Evolutionary conservation across 148 eudicot genomes (phyloP).

Genomic region (Hydrangea macrophylla): DNA sequence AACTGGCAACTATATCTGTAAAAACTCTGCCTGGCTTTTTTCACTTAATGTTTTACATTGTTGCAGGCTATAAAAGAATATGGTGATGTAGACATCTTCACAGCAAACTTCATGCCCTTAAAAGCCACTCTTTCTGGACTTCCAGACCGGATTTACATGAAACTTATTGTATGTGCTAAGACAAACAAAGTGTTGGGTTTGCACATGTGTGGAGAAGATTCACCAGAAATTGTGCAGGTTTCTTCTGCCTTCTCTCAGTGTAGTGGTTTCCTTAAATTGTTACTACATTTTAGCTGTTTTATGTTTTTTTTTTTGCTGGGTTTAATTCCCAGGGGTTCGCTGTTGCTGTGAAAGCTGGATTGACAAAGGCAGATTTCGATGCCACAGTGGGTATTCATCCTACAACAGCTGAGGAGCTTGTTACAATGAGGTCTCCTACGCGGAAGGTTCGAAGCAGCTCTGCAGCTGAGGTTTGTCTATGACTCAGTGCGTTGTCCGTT

Average conservation of each 20-base stretch:
- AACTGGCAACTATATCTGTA: constrained; percentile 6
- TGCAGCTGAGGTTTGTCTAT: constrained; percentile 50
- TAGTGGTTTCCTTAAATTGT: background rate
- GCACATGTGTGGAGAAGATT: constrained; percentile 95
- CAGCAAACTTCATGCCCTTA: constrained; percentile 88
- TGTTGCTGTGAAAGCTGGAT: constrained; percentile 90
- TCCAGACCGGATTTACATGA: constrained; percentile 92
- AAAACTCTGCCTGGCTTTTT: background rate
- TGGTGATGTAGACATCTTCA: constrained; percentile 82
- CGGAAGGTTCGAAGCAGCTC: constrained; percentile 65
- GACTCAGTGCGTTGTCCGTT: background rate
- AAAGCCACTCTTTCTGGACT: constrained; percentile 96
- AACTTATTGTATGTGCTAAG: constrained; percentile 82
- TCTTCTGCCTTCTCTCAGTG: constrained; percentile 9
- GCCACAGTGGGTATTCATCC: constrained; percentile 91
- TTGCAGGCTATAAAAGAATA: constrained; percentile 71
- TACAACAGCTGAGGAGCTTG: constrained; percentile 92
- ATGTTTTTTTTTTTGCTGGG: background rate
- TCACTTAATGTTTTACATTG: constrained; percentile 14
- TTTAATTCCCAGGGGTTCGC: constrained; percentile 72
- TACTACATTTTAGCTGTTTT: background rate
- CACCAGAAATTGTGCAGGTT: constrained; percentile 94
- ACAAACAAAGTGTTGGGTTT: constrained; percentile 75
- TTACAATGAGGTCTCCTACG: constrained; percentile 92
- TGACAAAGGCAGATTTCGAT: constrained; percentile 94